Percentiles rank a stretch among this genome's conserved stretches.
Conservation (phyloP, 164 flowering plant genomes). For the Warburgia ugandensis region DNA sequence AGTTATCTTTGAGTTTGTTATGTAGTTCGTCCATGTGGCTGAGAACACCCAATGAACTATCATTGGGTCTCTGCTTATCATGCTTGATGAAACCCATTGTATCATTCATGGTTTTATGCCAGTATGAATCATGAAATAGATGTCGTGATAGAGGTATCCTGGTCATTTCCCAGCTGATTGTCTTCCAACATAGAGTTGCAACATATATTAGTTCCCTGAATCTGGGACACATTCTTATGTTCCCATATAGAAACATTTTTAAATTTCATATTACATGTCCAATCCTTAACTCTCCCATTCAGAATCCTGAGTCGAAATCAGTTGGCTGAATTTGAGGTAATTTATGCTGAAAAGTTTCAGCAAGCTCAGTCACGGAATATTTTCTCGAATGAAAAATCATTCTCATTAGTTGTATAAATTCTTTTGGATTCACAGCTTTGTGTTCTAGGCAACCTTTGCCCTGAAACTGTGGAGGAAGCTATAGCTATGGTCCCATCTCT, state of each 20-base stretch:
- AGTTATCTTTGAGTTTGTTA: background rate
- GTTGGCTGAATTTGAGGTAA: constrained; percentile 94
- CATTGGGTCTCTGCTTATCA: too few relatives aligned
- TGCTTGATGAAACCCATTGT: too few relatives aligned
- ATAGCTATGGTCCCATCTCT: constrained; percentile 96
- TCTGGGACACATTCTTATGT: too few relatives aligned
- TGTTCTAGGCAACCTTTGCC: constrained; percentile 96
- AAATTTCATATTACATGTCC: background rate
- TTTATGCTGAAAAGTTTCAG: background rate
- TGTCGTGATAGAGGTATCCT: too few relatives aligned
- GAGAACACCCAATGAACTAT: too few relatives aligned
- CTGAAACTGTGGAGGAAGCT: constrained; percentile 97
- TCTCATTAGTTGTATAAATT: background rate
- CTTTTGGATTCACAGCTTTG: constrained; percentile 58
- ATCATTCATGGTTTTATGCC: too few relatives aligned
- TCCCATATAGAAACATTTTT: too few relatives aligned
- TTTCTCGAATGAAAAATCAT: background rate
- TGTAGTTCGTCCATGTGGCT: too few relatives aligned
- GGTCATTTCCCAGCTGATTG: too few relatives aligned
- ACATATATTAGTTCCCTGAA: too few relatives aligned
- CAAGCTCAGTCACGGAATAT: background rate
- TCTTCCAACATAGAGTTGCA: too few relatives aligned
- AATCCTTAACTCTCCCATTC: constrained; percentile 42
- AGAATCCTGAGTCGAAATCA: constrained; percentile 87
- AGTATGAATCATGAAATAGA: too few relatives aligned